A percentile compares a stretch with the other conserved stretches of the same genome.
These are phyloP conservation scores for Hippophae gyantsensis DNA, from an alignment of 306 rosid genomes.

Conservation along the genomic window DNA sequence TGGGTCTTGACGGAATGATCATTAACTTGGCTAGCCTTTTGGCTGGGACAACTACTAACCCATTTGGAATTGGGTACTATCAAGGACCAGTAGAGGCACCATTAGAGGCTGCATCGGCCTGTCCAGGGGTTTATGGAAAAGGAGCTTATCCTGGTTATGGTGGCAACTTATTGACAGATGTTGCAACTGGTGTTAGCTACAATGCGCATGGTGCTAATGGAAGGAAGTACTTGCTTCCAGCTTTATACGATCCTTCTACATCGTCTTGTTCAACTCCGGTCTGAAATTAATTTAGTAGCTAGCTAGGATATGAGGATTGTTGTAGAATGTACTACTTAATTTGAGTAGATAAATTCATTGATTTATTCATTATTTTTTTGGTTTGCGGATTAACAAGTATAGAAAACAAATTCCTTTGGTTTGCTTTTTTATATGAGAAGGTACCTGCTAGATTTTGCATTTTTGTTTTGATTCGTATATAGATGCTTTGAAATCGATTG, in stretches of 20 bases:
- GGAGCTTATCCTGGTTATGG: slow-evolving; percentile 63
- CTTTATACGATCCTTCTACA: slow-evolving; percentile 43
- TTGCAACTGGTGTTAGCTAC: slow-evolving; percentile 39
- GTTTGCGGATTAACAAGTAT: too few species aligned
- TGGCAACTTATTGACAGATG: slow-evolving; percentile 36
- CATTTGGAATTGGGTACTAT: slow-evolving; percentile 49
- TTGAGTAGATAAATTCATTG: too few species aligned
- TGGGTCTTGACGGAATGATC: slow-evolving; percentile 58
- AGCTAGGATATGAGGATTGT: background rate
- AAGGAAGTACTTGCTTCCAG: slow-evolving; percentile 48
- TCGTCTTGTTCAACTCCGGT: slow-evolving; percentile 43
- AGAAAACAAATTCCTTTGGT: too few species aligned
- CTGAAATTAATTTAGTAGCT: background rate
- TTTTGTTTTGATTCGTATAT: too few species aligned
- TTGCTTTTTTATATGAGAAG: too few species aligned
- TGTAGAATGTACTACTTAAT: background rate
- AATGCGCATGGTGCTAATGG: slow-evolving; percentile 44
- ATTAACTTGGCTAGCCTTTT: slow-evolving; percentile 44
- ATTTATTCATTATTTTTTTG: too few species aligned
- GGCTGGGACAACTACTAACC: slow-evolving; percentile 50
- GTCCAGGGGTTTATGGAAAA: slow-evolving; percentile 45
- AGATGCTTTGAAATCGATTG: too few species aligned
- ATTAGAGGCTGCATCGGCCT: slow-evolving; percentile 50
- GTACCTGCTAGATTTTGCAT: too few species aligned
- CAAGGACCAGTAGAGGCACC: slow-evolving; percentile 66